A percentile compares a stretch with the other conserved stretches of the same genome.
Evolutionary conservation across 2,329 filamentous ascomycete genomes (phyloP).

Genomic region (Stenocarpella maydis): DNA sequence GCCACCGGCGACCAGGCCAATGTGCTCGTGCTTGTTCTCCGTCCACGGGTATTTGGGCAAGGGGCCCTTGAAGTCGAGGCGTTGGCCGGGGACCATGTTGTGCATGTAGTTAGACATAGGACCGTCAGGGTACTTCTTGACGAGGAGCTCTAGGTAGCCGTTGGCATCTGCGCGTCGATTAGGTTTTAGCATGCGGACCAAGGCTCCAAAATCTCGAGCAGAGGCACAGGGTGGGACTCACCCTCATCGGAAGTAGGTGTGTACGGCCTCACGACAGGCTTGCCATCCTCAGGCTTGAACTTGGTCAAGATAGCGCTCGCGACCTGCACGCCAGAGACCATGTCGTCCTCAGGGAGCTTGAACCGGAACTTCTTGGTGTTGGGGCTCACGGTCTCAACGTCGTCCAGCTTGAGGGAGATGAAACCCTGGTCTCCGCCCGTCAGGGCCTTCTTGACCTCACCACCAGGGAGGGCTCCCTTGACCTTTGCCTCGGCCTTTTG

Average conservation of each 20-base stretch:
- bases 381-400: slow-evolving; percentile 83
- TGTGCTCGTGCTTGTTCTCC: slow-evolving; percentile 91
- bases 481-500: slow-evolving; percentile 66
- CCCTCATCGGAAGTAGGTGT: slow-evolving; percentile 90
- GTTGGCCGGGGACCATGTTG: slow-evolving; percentile 81
- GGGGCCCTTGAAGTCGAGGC: slow-evolving; percentile 91
- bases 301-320: slow-evolving; percentile 92
- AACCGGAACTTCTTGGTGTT: slow-evolving; percentile 96
- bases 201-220: too few relatives aligned
- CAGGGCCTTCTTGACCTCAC: slow-evolving; percentile 62
- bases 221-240: slow-evolving; percentile 46
- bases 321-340: slow-evolving; percentile 82
- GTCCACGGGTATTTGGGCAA: slow-evolving; percentile 93
- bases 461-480: slow-evolving; percentile 47
- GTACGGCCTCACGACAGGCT: slow-evolving; percentile 90
- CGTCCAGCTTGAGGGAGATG: slow-evolving; percentile 79
- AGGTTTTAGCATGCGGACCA: slow-evolving; percentile 30
- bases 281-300: slow-evolving; percentile 84
- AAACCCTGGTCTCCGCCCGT: slow-evolving; percentile 91
- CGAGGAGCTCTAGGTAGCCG: slow-evolving; percentile 86
- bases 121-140: slow-evolving; percentile 91
- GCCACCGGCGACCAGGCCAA: slow-evolving; percentile 88
- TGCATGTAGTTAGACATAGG: slow-evolving; percentile 93
- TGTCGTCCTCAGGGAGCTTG: slow-evolving; percentile 82
- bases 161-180: slow-evolving; percentile 63